Percentiles rank a stretch among this genome's conserved stretches.
Conservation (phyloP, 2,329 filamentous ascomycete genomes). For the Fusarium graminum region DNA sequence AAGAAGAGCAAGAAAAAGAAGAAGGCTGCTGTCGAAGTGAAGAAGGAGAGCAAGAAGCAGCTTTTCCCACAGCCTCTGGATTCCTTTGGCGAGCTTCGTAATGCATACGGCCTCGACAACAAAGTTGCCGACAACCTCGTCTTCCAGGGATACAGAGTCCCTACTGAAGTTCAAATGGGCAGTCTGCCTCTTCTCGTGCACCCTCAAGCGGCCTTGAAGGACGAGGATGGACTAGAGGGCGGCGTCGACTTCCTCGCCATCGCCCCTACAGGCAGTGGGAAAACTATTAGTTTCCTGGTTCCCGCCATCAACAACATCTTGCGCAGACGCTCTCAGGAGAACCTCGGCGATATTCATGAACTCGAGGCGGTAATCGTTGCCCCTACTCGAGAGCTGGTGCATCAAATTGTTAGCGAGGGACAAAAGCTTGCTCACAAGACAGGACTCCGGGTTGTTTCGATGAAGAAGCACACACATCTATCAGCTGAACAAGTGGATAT, state of each 20-base stretch:
- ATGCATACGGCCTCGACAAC: slow-evolving; percentile 78
- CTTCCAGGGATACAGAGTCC: slow-evolving; percentile 86
- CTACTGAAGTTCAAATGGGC: slow-evolving; percentile 94
- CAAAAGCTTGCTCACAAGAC: slow-evolving; percentile 83
- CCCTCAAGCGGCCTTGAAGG: slow-evolving; percentile 63
- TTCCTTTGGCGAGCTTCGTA: slow-evolving; percentile 79
- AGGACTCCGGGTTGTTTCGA: slow-evolving; percentile 81
- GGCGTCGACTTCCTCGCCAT: slow-evolving; percentile 84
- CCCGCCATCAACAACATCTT: slow-evolving; percentile 84
- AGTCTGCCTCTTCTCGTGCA: slow-evolving; percentile 82
- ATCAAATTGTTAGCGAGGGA: slow-evolving; percentile 87
- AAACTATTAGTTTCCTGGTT: slow-evolving; percentile 93
- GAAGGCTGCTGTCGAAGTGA: slow-evolving; percentile 60
- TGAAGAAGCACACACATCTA: slow-evolving; percentile 87
- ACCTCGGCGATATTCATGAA: slow-evolving; percentile 57
- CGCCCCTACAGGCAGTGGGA: slow-evolving; percentile 95
- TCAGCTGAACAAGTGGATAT: slow-evolving; percentile 60
- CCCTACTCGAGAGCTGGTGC: slow-evolving; percentile 82
- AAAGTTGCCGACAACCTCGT: slow-evolving; percentile 82
- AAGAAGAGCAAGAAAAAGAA: slow-evolving; percentile 71
- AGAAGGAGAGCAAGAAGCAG: slow-evolving; percentile 68
- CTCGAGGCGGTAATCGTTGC: slow-evolving; percentile 79
- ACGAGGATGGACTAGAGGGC: slow-evolving; percentile 52
- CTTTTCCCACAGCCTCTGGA: slow-evolving; percentile 85
- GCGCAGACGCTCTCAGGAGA: slow-evolving; percentile 64